Evolutionary conservation across 2,329 filamentous ascomycete species (phyloP), one percentile per base, ranked within the genome.

Genomic region (Didymella keratinophila): DNA sequence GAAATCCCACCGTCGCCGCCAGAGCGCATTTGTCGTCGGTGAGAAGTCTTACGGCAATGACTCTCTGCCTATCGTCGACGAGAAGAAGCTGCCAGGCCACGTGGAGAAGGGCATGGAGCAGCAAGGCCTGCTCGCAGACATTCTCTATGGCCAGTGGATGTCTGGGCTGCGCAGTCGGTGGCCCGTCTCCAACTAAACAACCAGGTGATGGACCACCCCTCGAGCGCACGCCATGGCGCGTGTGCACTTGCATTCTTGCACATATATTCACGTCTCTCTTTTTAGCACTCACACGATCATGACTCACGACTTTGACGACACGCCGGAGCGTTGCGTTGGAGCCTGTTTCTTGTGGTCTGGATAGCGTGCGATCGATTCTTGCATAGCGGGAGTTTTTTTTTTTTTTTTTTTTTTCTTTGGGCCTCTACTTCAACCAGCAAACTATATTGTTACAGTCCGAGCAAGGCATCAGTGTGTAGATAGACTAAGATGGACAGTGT

Each of bases 121-220:
- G 78, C 91, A 90, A 65, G 92, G 92, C 72, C 87, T 96, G 73
- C 83, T 98, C 36, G 92, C 91, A 1, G 93, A 97, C 75, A 91
- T 96, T 20, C 84, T 99, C 20, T 98, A 97, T 78, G 87, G 89
- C 16, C 86, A 94, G 42, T 99, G 95, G 95, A 87, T 89, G 2
- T 91, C 96, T 58, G 93, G 92, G 1, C 80, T 98, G 68, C 87
- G 88, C 63, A 70, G 61, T 27, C 67, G 80, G 43, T 83, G 81
- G 81, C 72, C 75, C 27, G 56, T 72, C 25, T 48, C 71, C 16
- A 48, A 44, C 48, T 57, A 52, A 27, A 32, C 4, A n/a, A 3
- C 25, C 11, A 23, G 37, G 37, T 14, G 11, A 6, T 14, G 3
- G 8, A 21, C 5, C n/a, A 39, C n/a, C n/a, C n/a, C n/a, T n/a